Evolutionary conservation across 805 yeast species (phyloP).

Genomic region (Hanseniaspora osmophila): DNA sequence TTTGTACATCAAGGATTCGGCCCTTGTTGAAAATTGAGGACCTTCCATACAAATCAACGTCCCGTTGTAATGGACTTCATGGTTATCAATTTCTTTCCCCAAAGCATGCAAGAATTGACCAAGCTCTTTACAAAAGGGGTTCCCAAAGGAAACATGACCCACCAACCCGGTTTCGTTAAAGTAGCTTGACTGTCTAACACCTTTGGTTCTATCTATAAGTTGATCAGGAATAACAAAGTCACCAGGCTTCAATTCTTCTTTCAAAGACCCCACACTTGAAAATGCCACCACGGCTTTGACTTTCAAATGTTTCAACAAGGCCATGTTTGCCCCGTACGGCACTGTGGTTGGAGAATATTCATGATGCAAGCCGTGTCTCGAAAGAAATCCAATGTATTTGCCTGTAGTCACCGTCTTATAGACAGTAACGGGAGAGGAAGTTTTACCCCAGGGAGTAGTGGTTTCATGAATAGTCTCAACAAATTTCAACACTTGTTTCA

Average conservation of each 20-base stretch:
- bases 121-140: slow-evolving; percentile 76
- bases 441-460: slow-evolving; percentile 94
- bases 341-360: slow-evolving; percentile 84
- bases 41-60: slow-evolving; percentile 97
- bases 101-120: slow-evolving; percentile 49
- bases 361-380: slow-evolving; percentile 88
- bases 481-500: slow-evolving; percentile 36
- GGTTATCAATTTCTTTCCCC: slow-evolving; percentile 37
- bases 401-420: slow-evolving; percentile 39
- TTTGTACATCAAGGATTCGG: slow-evolving; percentile 78
- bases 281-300: slow-evolving; percentile 83
- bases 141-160: slow-evolving; percentile 95
- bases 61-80: slow-evolving; percentile 45
- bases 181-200: slow-evolving; percentile 77
- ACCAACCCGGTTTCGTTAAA: slow-evolving; percentile 81
- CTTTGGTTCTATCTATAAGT: slow-evolving; percentile 92
- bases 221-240: slow-evolving; percentile 96
- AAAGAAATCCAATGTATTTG: slow-evolving; percentile 81
- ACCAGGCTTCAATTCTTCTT: slow-evolving; percentile 77
- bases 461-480: slow-evolving; percentile 65
- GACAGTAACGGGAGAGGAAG: slow-evolving; percentile 86
- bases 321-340: slow-evolving; percentile 87
- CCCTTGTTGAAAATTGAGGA: slow-evolving; percentile 93
- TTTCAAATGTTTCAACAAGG: slow-evolving; percentile 80
- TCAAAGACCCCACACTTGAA: slow-evolving; percentile 91